Conservation (phyloP, 1,139 yeast species). For the Diutina pseudorugosa region DNA sequence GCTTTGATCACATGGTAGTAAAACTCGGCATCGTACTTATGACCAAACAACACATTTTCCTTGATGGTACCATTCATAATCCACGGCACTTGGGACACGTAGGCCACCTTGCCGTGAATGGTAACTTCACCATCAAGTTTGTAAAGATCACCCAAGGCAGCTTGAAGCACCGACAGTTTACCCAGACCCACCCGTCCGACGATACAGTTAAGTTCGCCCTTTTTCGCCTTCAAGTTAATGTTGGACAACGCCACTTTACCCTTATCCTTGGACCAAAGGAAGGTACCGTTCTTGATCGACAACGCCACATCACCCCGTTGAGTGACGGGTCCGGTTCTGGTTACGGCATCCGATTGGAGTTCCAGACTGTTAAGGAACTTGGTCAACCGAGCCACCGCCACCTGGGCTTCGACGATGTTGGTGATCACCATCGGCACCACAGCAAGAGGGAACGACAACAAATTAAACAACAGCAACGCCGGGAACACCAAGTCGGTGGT, state of each 20-base stretch:
- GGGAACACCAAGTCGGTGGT: constrained; percentile 93
- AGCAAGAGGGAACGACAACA: constrained; percentile 86
- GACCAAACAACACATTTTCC: constrained; percentile 86
- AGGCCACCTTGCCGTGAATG: constrained; percentile 73
- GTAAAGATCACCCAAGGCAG: constrained; percentile 76
- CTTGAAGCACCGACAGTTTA: constrained; percentile 76
- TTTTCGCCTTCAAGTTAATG: constrained; percentile 55
- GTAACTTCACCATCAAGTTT: constrained; percentile 65
- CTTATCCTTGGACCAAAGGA: constrained; percentile 78
- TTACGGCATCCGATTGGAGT: constrained; percentile 69
- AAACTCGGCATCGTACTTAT: constrained; percentile 67
- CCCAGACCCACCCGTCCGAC: constrained; percentile 94
- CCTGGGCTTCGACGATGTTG: constrained; percentile 79
- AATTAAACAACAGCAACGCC: constrained; percentile 75
- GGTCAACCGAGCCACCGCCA: constrained; percentile 67
- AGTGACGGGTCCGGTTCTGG: constrained; percentile 19
- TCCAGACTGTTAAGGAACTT: constrained; percentile 68
- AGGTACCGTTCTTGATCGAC: constrained; percentile 60
- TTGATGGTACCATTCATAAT: constrained; percentile 88
- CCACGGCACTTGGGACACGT: constrained; percentile 89
- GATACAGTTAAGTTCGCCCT: constrained; percentile 77
- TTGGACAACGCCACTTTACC: constrained; percentile 66
- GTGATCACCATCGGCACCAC: constrained; percentile 87
- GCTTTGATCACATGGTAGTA: constrained; percentile 74
- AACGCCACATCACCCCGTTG: constrained; percentile 60